Conservation (phyloP, 176 grass and related monocot genomes). For the Lolium rigidum region DNA sequence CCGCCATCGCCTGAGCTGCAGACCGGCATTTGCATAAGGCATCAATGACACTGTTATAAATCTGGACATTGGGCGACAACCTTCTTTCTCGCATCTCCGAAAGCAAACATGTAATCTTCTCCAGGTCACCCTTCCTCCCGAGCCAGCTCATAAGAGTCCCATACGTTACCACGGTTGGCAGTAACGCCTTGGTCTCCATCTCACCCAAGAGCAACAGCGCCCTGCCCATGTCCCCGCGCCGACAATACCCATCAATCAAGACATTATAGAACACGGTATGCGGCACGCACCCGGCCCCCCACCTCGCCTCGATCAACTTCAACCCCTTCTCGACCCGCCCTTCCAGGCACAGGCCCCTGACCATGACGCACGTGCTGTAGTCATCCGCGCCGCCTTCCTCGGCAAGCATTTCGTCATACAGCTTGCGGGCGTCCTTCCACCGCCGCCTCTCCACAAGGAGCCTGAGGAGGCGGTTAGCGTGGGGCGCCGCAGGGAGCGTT, state of each 20-base stretch:
- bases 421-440: constrained; percentile 45
- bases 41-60: constrained; percentile 73
- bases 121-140: constrained; percentile 58
- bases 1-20: constrained; percentile 52
- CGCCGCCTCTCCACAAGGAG: constrained; percentile 47
- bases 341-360: constrained; percentile 67
- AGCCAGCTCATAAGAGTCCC: constrained; percentile 69
- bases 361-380: constrained; percentile 74
- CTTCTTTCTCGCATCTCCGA: constrained; percentile 63
- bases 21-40: constrained; percentile 56
- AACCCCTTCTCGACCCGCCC: constrained; percentile 67
- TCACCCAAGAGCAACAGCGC: constrained; percentile 58
- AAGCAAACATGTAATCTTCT: constrained; percentile 52
- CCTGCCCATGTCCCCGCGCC: constrained; percentile 44
- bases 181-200: constrained; percentile 73
- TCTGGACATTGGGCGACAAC: constrained; percentile 60
- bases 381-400: constrained; percentile 55
- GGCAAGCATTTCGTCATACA: constrained; percentile 77
- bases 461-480: constrained; percentile 62
- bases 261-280: constrained; percentile 69
- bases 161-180: constrained; percentile 68
- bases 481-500: constrained; percentile 29
- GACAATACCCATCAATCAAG: constrained; percentile 75
- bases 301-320: constrained; percentile 76
- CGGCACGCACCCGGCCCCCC: constrained; percentile 69